Evolutionary conservation across 148 eudicot species (phyloP).

Genomic region (Euryodendron excelsum): DNA sequence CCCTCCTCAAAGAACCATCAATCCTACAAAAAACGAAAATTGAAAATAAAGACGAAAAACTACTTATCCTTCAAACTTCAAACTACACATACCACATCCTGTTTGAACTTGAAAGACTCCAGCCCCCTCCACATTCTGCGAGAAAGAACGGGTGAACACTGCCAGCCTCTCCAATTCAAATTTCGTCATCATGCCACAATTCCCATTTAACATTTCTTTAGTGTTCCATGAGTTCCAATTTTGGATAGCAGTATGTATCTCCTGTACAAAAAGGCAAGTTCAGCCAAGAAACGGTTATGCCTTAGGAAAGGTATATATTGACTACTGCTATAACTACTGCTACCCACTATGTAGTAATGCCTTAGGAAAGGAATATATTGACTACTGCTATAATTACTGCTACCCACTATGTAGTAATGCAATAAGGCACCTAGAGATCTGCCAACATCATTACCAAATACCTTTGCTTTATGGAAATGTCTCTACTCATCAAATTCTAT

Average conservation of each 20-base stretch:
- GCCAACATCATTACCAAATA: background rate
- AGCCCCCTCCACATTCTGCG: background rate
- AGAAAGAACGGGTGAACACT: background rate
- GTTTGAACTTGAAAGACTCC: background rate
- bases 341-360: slow-evolving; percentile 1
- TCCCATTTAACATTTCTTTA: background rate
- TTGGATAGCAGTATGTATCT: background rate
- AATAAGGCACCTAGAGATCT: background rate
- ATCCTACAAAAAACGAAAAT: background rate
- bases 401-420: background rate
- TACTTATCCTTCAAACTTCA: slow-evolving; percentile 3
- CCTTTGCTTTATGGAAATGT: background rate
- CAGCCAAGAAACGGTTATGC: slow-evolving; percentile 15
- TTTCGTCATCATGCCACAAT: background rate
- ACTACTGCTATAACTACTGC: background rate
- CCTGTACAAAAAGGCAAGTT: slow-evolving; percentile 16
- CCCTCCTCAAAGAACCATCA: background rate
- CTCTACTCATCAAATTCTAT: background rate
- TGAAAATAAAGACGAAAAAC: background rate
- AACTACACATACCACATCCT: slow-evolving; percentile 1
- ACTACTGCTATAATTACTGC: background rate
- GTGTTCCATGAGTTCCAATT: background rate
- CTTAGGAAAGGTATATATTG: background rate
- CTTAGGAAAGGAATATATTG: background rate
- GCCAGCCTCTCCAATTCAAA: slow-evolving; percentile 3